phyloP scores from a whole-genome alignment of 768 basidiomycete genomes.

The Gautieria morchelliformis region DNA sequence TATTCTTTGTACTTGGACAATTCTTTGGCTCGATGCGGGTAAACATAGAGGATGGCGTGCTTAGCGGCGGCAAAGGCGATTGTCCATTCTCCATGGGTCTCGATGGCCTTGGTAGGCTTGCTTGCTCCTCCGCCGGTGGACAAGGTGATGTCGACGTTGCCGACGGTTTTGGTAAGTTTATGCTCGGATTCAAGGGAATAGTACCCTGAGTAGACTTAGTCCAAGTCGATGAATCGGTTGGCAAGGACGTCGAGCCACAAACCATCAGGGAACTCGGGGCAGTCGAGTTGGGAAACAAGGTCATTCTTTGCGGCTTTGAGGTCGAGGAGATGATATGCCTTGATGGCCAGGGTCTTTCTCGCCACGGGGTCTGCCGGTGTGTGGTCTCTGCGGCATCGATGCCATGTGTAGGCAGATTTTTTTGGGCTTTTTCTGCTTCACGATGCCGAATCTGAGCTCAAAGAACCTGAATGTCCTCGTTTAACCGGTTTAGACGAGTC shows the following conservation, averaged over 20 bases:
- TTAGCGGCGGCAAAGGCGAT: conserved; percentile 19
- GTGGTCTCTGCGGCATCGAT: too few relatives aligned
- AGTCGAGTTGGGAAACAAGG: too few relatives aligned
- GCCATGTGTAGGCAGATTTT: too few relatives aligned
- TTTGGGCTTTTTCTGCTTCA: too few relatives aligned
- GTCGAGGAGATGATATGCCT: neutral
- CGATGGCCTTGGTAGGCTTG: conserved; percentile 5
- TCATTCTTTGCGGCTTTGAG: neutral
- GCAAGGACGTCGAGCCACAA: conserved; percentile 21
- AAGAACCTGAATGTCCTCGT: too few relatives aligned
- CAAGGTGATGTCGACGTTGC: neutral
- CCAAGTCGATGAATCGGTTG: conserved; percentile 20
- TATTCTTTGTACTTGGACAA: too few relatives aligned
- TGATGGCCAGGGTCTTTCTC: neutral
- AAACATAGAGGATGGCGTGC: too few relatives aligned
- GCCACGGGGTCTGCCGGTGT: too few relatives aligned
- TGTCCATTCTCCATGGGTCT: conserved; percentile 17
- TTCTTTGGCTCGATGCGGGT: too few relatives aligned
- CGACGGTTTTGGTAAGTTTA: neutral
- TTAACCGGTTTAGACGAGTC: too few relatives aligned
- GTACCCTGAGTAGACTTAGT: conserved; percentile 18
- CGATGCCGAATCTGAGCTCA: too few relatives aligned
- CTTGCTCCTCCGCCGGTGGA: neutral
- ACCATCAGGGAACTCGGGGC: conserved; percentile 14
- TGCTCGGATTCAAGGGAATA: conserved; percentile 9